Evolutionary conservation across 108 stramenopile species (phyloP), one percentile per base, ranked within the genome.

Genomic region (Chaetoceros tenuissimus): DNA sequence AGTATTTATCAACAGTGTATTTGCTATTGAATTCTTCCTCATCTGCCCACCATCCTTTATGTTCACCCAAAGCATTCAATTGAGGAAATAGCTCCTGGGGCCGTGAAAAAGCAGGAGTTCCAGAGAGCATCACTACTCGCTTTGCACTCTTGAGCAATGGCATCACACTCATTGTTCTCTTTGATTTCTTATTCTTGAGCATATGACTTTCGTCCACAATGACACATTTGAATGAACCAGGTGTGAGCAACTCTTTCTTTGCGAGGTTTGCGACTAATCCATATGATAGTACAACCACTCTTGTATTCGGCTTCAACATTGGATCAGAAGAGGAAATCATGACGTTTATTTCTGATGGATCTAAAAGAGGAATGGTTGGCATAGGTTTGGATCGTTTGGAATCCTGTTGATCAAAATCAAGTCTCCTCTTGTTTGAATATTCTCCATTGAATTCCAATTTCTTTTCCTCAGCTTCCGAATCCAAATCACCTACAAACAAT

Each of bases 121-220:
- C 98, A 3, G 89, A 89, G 13, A 99, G 75, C 55, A 99, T 57
- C 2, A 97, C 43, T 54, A 89, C 84, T 22, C 96, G 64, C 13
- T 67, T 63, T 3, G 97, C 87, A 21, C 63, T 63, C 18, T 76
- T 71, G 18, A 97, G 62, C 10, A 99, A 30, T 0, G 97, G 96
- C 13, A 91, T 51, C 16, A 97, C 62, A 16, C 53, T 53, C 31
- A 64, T 72, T 0, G 96, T 96, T 40, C 98, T 75, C 62, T 93
- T 83, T 2, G 93, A 77, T 3, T 63, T 53, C 24, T 86, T 87
- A 48, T 84, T 95, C 61, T 95, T 96, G 22, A 99, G 75, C 75
- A 87, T 94, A 68, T 99, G 98, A 23, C 78, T 82, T 67, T 99
- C 98, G 68, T 99, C 98, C 7, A 96, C 92, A 55, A 97, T 89